Evolutionary conservation across 495 filamentous ascomycete species (phyloP).

Genomic region (Penicillium ucsense): DNA sequence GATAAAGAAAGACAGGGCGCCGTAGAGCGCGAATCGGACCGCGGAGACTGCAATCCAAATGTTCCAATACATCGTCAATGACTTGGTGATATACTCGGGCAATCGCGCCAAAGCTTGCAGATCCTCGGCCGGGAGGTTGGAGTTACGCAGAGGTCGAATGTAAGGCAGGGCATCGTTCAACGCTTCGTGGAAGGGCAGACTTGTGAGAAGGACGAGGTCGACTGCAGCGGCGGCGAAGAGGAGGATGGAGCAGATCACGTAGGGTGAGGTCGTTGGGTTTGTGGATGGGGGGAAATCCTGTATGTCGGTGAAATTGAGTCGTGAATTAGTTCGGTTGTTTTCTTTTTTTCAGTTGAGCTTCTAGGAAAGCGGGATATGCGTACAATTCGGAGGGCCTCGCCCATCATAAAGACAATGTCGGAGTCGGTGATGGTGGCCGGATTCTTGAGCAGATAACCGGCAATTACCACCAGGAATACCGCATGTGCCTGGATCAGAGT

Average conservation of each 20-base stretch:
- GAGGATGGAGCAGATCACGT: constrained; percentile 61
- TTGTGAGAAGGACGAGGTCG: constrained; percentile 63
- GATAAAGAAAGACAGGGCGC: constrained; percentile 55
- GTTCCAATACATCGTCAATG: constrained; percentile 47
- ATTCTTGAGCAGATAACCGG: constrained; percentile 69
- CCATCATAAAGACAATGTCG: constrained; percentile 71
- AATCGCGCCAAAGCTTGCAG: constrained; percentile 31
- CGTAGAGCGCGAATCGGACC: constrained; percentile 56
- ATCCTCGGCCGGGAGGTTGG: constrained; percentile 18
- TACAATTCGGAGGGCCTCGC: constrained; percentile 74
- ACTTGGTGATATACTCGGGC: constrained; percentile 21
- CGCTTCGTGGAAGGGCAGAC: constrained; percentile 33
- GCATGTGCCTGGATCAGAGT: constrained; percentile 69
- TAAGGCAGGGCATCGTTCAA: constrained; percentile 25
- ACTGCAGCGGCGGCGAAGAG: constrained; percentile 57
- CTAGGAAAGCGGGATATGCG: constrained; percentile 3
- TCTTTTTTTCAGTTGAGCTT: neutral
- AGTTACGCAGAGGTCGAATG: constrained; percentile 19
- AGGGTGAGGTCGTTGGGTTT: constrained; percentile 46
- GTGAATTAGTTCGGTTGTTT: constrained; percentile 19
- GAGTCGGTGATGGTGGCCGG: constrained; percentile 65
- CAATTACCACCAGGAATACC: constrained; percentile 72
- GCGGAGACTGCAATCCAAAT: constrained; percentile 68
- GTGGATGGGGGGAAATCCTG: constrained; percentile 48
- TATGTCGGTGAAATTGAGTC: neutral